Percentiles rank a stretch among this genome's conserved stretches.
These are phyloP conservation scores for Ophiostoma tasmaniense DNA, from an alignment of 2,329 filamentous ascomycete species.

Conservation along the genomic window DNA sequence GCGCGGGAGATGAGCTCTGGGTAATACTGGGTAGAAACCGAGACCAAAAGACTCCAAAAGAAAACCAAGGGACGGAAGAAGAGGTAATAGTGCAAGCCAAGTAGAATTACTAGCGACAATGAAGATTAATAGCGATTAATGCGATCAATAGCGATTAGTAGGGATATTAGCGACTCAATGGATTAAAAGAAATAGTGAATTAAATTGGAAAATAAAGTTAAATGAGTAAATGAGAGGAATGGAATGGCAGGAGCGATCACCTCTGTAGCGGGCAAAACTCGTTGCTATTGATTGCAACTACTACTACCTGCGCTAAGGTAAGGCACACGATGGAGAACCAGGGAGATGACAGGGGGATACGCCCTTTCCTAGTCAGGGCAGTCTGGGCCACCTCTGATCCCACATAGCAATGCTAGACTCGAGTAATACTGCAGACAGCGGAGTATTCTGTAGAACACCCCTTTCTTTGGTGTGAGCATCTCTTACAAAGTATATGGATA, in stretches of 20 bases:
- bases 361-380: neutral
- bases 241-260: neutral
- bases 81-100: neutral
- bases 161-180: neutral
- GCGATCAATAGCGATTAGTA: neutral
- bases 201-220: neutral
- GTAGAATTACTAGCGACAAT: neutral
- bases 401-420: neutral
- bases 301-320: neutral
- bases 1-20: neutral
- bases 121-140: neutral
- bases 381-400: neutral
- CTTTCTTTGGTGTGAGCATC: neutral
- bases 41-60: neutral
- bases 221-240: neutral
- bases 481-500: too few species aligned
- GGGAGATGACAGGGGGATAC: neutral
- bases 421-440: too few species aligned
- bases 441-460: neutral
- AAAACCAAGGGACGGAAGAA: neutral
- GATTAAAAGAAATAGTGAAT: neutral
- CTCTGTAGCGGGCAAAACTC: neutral
- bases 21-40: neutral
- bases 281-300: neutral
- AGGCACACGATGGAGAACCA: conserved; percentile 1